Evolutionary conservation across 1,284 basidiomycete species (phyloP), one percentile per base, ranked within the genome.

Genomic region (Porogramme epimiltina): DNA sequence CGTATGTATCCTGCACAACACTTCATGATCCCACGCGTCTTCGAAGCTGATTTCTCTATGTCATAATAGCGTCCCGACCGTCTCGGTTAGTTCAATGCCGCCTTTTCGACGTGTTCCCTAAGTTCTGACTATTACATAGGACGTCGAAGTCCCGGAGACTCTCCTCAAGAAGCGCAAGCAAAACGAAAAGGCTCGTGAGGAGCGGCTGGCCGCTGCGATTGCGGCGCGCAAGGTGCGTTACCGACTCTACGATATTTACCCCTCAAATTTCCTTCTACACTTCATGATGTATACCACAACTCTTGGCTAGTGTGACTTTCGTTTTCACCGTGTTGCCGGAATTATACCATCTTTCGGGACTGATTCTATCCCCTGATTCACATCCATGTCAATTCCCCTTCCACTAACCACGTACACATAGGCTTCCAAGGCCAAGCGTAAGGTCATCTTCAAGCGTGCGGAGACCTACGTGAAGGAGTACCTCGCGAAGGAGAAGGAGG

Each of bases 91-190:
- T 74, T 62, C 45, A 55, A n/a, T 26, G 26, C 11, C 31, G 9
- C 19, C 19, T 16, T 13, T 39, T 31, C 26, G 3, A 26, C 42
- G 13, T 36, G 38, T 28, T 24, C 20, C 44, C n/a, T n/a, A 51
- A 44, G 38, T 43, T 48, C 34, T 57, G 55, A 60, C 49, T 20
- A 24, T 47, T 51, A 16, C 36, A 49, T 68, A 92, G 90, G 82
- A 85, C 70, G 84, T 95, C 71, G 90, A 95, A 83, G 93, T 96
- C 77, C 95, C 95, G 73, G 95, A 97, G 87, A 97, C 95, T 70
- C 87, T 97, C 80, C 92, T 98, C 80, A 97, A 97, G 85, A 99
- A 98, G 85, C 87, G 97, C 78, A 96, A 97, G 82, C 89, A 95
- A 77, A 97, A 90, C 72, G 94, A 95, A 81, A 97, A 98, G 85